Base-by-base conservation (phyloP, 1,284 basidiomycete species). In the Ustilago sp. region DNA sequence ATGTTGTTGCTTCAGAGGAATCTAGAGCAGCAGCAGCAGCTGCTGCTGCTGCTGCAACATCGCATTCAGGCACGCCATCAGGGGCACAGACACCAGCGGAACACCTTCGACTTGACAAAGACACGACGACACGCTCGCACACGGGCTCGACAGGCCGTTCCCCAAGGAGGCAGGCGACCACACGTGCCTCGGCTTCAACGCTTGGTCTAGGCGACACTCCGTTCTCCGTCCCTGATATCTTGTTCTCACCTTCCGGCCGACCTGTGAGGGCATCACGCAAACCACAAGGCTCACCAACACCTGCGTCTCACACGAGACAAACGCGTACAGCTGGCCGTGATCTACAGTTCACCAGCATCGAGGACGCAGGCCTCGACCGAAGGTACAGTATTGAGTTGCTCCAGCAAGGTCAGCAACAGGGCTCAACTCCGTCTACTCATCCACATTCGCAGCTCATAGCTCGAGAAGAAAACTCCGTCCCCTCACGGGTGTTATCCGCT, bases 1-100 rank as follows among this genome's bases (percentile, higher is more conserved):
- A 82, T 43, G 69, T 81, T 12, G 77, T 75, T 12, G 69, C 66
- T n/a, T 74, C 75, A 3, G 67, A 77, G 43, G 41, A 68, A 31
- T 77, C 75, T 4, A 48, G 66, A 28, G 75, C 74, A 4, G 74
- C 74, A 9, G 62, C 72, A 4, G 76, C 76, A 7, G 39, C 39
- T 8, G 72, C 57, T 3, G 71, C 74, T 5, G 28, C 11, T 11
- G 70, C 41, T 32, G 62, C 55, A 12, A 66, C 67, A 12, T 71
- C 73, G 7, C 64, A 67, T 28, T 72, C 68, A 4, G 64, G 64
- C 47, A 76, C 74, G 2, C 68, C 74, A 38, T 73, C 70, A n/a
- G 70, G 70, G 28, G 43, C 57, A 32, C 70, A 73, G 17, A 73
- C 65, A 17, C 65, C 70, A 0, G 57, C 65, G 35, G 54, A 73